These are phyloP conservation scores for Aspergillus sojae DNA, from an alignment of 2,329 filamentous ascomycete genomes.

Conservation along the genomic window DNA sequence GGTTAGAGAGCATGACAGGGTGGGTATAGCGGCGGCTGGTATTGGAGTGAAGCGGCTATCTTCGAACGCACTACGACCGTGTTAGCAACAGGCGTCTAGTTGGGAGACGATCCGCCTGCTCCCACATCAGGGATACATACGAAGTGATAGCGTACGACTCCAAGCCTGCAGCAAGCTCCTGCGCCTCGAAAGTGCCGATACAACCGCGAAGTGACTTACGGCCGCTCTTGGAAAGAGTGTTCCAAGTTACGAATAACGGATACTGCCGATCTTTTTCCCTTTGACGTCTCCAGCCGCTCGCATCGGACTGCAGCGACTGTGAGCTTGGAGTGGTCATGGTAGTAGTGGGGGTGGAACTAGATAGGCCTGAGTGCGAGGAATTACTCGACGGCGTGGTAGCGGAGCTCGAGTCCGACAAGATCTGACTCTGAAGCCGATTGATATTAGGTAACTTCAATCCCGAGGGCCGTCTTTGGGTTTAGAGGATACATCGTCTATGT, in stretches of 20 bases:
- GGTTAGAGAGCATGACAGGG: slow-evolving; percentile 66
- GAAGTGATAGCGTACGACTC: slow-evolving; percentile 81
- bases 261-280: slow-evolving; percentile 52
- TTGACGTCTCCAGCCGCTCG: slow-evolving; percentile 22
- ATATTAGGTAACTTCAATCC: slow-evolving; percentile 35
- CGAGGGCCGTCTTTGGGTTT: slow-evolving; percentile 19
- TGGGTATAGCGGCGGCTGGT: slow-evolving; percentile 49
- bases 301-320: slow-evolving; percentile 38
- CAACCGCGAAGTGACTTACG: slow-evolving; percentile 80
- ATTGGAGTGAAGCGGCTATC: slow-evolving; percentile 66
- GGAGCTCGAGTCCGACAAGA: slow-evolving; percentile 41
- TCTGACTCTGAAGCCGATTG: slow-evolving; percentile 36
- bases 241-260: slow-evolving; percentile 95
- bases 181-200: slow-evolving; percentile 89
- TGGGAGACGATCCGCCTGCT: slow-evolving; percentile 2
- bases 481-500: slow-evolving; percentile 27
- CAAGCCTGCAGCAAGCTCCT: slow-evolving; percentile 73
- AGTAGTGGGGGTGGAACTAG: slow-evolving; percentile 38
- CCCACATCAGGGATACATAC: slow-evolving; percentile 41
- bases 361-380: slow-evolving; percentile 50
- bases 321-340: slow-evolving; percentile 50
- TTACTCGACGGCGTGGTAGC: slow-evolving; percentile 48
- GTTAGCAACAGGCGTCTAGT: slow-evolving; percentile 6
- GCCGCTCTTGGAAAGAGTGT: slow-evolving; percentile 66
- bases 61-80: slow-evolving; percentile 59